Base-by-base conservation (phyloP, 306 rosid species). In the Cicer yamashitae region DNA sequence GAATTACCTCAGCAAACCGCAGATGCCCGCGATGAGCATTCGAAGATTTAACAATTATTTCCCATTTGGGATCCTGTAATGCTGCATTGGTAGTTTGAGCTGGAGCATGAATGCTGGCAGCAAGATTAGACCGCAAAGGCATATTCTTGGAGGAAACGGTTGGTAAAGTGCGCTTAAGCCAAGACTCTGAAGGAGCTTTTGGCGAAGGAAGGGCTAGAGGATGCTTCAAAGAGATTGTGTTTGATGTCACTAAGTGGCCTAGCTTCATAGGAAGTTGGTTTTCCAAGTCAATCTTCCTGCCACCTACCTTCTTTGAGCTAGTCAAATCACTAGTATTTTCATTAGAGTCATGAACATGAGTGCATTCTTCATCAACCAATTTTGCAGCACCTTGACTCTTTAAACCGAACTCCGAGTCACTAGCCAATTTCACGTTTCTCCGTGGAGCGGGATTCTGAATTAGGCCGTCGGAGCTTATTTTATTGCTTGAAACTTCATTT, bases 161-260 rank as follows among this genome's bases (percentile, higher is more conserved):
- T 4, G 96, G 97, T 77, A 91, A 85, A 37, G 96, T 81, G 22
- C 87, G 94, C 81, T 86, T 86, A 46, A 94, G 88, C 98, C 98
- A 94, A 72, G 98, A 94, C 54, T 94, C 96, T 34, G 98, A 90
- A 38, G 98, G 98, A 67, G 96, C 92, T 85, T 90, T 88, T 12
- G 97, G 97, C 69, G 75, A 80, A 41, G 94, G 97, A 30, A 87
- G 91, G 51, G 89, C 82, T 68, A 91, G 89, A 73, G 87, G 86
- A 68, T 25, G 67, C 70, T 63, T 87, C 71, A 70, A 39, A 69
- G 75, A 45, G 72, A 47, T 65, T 12, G 69, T 46, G 30, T 57
- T 13, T 40, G 84, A 77, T 47, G 73, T 77, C 75, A 46, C 67
- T 63, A 71, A 50, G 13, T 53, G 71, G 64, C 74, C 70, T 45